phyloP scores from a whole-genome alignment of 139 green algal species.

The Coelastrella sp. region DNA sequence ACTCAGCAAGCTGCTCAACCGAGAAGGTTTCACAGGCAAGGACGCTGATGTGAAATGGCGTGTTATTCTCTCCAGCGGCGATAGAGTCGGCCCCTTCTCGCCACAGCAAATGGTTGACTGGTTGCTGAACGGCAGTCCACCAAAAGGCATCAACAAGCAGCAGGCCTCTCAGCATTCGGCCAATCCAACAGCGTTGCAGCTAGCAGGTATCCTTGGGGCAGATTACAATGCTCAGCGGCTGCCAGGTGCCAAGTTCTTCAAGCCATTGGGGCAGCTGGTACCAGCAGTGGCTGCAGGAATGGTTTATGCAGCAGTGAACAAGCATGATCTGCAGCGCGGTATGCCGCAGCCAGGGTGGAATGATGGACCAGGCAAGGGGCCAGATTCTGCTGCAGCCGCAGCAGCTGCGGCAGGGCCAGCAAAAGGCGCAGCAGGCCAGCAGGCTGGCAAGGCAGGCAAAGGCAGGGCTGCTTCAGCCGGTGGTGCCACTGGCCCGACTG shows the following conservation, averaged over 20 bases:
- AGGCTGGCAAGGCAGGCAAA: not conserved
- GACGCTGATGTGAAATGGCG: slow-evolving; percentile 49
- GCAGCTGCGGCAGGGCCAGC: not conserved
- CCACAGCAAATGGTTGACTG: slow-evolving; percentile 29
- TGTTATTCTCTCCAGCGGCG: slow-evolving; percentile 32
- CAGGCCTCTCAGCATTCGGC: not conserved
- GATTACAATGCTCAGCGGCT: slow-evolving; percentile 51
- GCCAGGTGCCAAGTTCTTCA: slow-evolving; percentile 50
- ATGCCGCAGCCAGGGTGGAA: slow-evolving; percentile 40
- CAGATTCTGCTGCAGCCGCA: not conserved
- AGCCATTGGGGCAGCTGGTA: slow-evolving; percentile 22
- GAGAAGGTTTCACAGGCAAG: slow-evolving; percentile 42
- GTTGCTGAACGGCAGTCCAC: slow-evolving; percentile 17
- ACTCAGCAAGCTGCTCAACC: slow-evolving; percentile 1
- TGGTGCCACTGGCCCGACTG: not conserved
- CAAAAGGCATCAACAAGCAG: slow-evolving; percentile 43
- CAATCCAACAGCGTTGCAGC: slow-evolving; percentile 17
- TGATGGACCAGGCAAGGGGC: not conserved
- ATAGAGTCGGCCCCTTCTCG: slow-evolving; percentile 44
- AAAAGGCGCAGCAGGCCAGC: not conserved
- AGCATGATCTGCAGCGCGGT: slow-evolving; percentile 46
- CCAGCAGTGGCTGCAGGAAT: slow-evolving; percentile 21
- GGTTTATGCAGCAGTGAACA: slow-evolving; percentile 42
- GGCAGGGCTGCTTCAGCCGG: not conserved
- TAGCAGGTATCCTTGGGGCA: slow-evolving; percentile 22